Evolutionary conservation across 1,284 basidiomycete species (phyloP), one percentile per base, ranked within the genome.

Genomic region (Naganishia sp.): DNA sequence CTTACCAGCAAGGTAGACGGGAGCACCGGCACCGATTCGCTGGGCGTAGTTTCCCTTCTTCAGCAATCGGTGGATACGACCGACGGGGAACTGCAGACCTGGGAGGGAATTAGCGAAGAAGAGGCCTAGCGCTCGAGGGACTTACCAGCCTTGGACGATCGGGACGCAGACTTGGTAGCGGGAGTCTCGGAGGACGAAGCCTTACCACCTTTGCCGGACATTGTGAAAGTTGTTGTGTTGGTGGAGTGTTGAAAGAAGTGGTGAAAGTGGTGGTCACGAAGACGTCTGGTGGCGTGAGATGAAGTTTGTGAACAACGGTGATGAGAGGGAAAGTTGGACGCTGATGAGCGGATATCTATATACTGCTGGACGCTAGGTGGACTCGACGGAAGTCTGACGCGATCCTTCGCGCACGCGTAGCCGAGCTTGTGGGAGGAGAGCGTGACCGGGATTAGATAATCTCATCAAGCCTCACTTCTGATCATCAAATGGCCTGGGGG

Each of bases 1-100:
- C 76, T 74, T 65, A 77, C 75, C 90, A 64, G 91, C 89, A 69
- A 92, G 86, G 82, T 92, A 94, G 69, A 93, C 92, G 88, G 76
- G 74, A 47, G 74, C 77, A 73, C 72, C 74, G 64, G 75, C 72
- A 76, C 77, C 78, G 79, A 82, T 85, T 71, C 79, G 89, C 87
- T 89, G 74, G 63, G 88, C 88, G 71, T 90, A 90, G 85, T 92
- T 91, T 71, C 89, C 89, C 82, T 87, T 86, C 84, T 90, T 90
- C 76, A 92, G 81, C 63, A 90, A 85, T 84, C 90, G 87, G 80
- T 92, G 90, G 75, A 93, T 89, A 85, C 91, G 89, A 80, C 88
- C 88, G 71, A 93, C 90, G 68, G 90, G 90, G 83, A 92, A 89
- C 78, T 79, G 80, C 58, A 80, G 23, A 64, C 62, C 58, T 61